Conservation (phyloP, 2,329 filamentous ascomycete genomes). For the Aspergillus hiratsukae region DNA sequence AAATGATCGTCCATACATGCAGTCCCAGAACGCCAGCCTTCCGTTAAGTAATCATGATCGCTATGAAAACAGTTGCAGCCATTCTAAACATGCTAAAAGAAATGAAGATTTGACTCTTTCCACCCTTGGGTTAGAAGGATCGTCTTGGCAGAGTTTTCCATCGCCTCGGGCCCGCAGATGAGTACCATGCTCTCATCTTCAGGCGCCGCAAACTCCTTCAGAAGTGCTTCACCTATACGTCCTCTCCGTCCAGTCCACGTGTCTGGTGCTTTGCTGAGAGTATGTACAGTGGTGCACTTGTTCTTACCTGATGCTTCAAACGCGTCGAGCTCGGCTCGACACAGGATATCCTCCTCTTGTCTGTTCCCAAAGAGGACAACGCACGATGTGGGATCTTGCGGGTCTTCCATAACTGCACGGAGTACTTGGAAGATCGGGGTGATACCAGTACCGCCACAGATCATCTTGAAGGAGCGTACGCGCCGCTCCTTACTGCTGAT, state of each 20-base stretch:
- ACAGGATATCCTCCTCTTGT: conserved; percentile 75
- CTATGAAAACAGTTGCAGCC: neutral
- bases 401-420: conserved; percentile 65
- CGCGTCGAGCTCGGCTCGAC: conserved; percentile 64
- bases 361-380: conserved; percentile 76
- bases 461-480: conserved; percentile 73
- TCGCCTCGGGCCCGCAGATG: conserved; percentile 70
- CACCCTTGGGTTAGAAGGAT: conserved; percentile 62
- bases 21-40: neutral
- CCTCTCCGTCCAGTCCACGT: conserved; percentile 67
- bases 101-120: conserved; percentile 66
- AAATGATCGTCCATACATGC: neutral
- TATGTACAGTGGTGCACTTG: conserved; percentile 63
- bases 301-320: conserved; percentile 50
- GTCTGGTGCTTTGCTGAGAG: conserved; percentile 59
- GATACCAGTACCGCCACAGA: conserved; percentile 83
- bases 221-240: conserved; percentile 59
- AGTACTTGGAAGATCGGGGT: conserved; percentile 88
- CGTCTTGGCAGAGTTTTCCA: conserved; percentile 64
- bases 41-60: neutral
- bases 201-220: conserved; percentile 53
- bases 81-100: conserved; percentile 54
- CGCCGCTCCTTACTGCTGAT: conserved; percentile 54
- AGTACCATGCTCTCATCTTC: conserved; percentile 60
- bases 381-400: conserved; percentile 61